A percentile compares a stretch with the other conserved stretches of the same genome.
Evolutionary conservation across 169 alveolate species (phyloP).

Genomic region (Condylostoma magnum): DNA sequence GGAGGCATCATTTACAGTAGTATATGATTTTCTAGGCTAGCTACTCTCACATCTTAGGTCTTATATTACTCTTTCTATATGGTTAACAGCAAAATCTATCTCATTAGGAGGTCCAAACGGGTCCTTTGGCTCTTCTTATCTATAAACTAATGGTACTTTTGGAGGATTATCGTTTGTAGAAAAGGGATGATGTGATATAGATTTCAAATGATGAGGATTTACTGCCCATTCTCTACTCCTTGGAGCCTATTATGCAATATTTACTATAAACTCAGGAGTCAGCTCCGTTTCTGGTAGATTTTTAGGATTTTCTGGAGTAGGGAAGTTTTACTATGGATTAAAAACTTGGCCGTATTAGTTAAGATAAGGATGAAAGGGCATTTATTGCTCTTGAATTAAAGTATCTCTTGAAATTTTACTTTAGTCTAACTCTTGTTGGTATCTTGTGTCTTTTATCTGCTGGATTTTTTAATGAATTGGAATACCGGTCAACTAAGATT

Average conservation of each 20-base stretch:
- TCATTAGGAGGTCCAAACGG: not conserved
- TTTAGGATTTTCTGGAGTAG: not conserved
- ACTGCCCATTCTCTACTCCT: conserved; percentile 45
- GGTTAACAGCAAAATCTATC: conserved; percentile 8
- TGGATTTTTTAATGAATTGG: too few species aligned
- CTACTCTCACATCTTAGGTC: conserved; percentile 22
- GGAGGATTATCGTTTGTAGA: conserved; percentile 50
- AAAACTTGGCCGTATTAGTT: not conserved
- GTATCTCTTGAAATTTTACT: too few species aligned
- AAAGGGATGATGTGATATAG: conserved; percentile 51
- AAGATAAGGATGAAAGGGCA: conserved; percentile 9
- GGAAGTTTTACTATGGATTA: conserved; percentile 9
- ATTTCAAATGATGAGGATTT: conserved; percentile 59
- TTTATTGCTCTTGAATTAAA: too few species aligned
- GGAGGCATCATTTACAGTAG: not conserved
- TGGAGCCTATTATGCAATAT: conserved; percentile 1
- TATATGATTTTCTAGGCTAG: not conserved
- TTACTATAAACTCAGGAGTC: conserved; percentile 4
- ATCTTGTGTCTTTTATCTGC: too few species aligned
- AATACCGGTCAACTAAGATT: too few species aligned
- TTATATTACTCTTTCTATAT: conserved; percentile 16
- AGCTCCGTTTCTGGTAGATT: not conserved
- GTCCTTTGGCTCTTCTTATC: conserved; percentile 33
- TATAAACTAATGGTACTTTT: conserved; percentile 34
- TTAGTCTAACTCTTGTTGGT: too few species aligned